These are phyloP conservation scores for Cryphonectria japonica DNA, from an alignment of 2,329 filamentous ascomycete genomes.

Conservation along the genomic window DNA sequence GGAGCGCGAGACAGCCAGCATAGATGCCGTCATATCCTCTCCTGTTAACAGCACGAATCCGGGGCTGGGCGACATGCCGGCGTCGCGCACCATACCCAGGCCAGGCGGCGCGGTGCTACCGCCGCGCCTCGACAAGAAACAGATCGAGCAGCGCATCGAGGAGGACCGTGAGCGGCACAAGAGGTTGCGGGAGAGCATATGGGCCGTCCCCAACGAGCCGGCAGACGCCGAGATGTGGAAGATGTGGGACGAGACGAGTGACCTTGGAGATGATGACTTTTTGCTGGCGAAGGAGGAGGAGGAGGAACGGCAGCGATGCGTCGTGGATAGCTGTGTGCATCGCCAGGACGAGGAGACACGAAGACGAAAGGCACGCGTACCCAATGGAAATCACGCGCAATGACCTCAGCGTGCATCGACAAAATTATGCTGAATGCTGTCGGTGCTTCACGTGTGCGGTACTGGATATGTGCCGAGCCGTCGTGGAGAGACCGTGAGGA, in stretches of 20 bases:
- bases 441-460: not conserved
- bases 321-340: constrained; percentile 45
- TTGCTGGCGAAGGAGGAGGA: constrained; percentile 75
- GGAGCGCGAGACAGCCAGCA: constrained; percentile 70
- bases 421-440: not conserved
- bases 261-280: constrained; percentile 86
- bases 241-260: constrained; percentile 86
- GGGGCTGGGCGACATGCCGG: constrained; percentile 46
- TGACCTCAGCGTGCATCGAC: not conserved
- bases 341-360: constrained; percentile 28
- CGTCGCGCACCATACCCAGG: constrained; percentile 46
- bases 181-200: constrained; percentile 86
- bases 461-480: not conserved
- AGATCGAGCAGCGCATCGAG: constrained; percentile 95
- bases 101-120: constrained; percentile 35
- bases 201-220: constrained; percentile 74
- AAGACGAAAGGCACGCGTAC: constrained; percentile 17
- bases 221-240: constrained; percentile 74
- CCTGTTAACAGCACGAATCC: constrained; percentile 48
- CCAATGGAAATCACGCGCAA: constrained; percentile 29
- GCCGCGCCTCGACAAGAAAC: constrained; percentile 72
- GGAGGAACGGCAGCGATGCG: constrained; percentile 48
- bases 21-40: constrained; percentile 57
- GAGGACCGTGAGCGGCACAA: constrained; percentile 97
- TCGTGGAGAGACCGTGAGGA: not conserved